These are phyloP conservation scores for Forsythia viridissima DNA, from an alignment of 257 asterid genomes.

Conservation along the genomic window DNA sequence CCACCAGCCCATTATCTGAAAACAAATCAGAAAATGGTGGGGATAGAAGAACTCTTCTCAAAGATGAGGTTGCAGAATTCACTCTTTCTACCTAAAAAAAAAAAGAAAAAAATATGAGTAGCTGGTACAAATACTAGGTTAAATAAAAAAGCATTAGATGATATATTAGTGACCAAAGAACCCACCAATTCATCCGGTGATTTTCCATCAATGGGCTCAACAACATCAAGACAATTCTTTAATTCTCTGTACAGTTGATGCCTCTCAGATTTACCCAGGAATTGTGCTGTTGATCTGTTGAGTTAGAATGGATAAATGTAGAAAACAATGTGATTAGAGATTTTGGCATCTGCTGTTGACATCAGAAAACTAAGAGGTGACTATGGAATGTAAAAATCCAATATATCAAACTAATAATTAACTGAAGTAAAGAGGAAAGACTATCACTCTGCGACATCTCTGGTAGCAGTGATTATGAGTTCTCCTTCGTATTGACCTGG, in stretches of 20 bases:
- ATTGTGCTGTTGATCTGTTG: slow-evolving; percentile 61
- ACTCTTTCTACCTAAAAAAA: slow-evolving; percentile 68
- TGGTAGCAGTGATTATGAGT: slow-evolving; percentile 71
- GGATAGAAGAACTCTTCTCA: slow-evolving; percentile 78
- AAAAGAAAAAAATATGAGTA: slow-evolving; percentile 27
- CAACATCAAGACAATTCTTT: slow-evolving; percentile 67
- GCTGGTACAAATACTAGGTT: slow-evolving; percentile 7
- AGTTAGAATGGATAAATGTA: slow-evolving; percentile 32
- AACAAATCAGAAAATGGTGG: slow-evolving; percentile 74
- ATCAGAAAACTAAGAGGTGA: slow-evolving; percentile 3
- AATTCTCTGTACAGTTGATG: slow-evolving; percentile 64
- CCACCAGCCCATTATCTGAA: slow-evolving; percentile 71
- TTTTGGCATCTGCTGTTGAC: background rate
- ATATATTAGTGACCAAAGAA: slow-evolving; percentile 28
- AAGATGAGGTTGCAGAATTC: slow-evolving; percentile 71
- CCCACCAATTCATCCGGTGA: slow-evolving; percentile 79
- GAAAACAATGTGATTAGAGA: slow-evolving; percentile 11
- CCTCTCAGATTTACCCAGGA: slow-evolving; percentile 66
- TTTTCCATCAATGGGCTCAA: slow-evolving; percentile 84
- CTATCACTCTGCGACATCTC: slow-evolving; percentile 75
- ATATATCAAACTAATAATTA: slow-evolving; percentile 26
- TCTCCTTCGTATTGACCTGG: slow-evolving; percentile 99
- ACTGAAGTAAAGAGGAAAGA: slow-evolving; percentile 45
- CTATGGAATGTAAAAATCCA: slow-evolving; percentile 12
- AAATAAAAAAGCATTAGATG: slow-evolving; percentile 1